Base-by-base conservation (phyloP, 1,284 basidiomycete genomes). In the Vanrija sp. region DNA sequence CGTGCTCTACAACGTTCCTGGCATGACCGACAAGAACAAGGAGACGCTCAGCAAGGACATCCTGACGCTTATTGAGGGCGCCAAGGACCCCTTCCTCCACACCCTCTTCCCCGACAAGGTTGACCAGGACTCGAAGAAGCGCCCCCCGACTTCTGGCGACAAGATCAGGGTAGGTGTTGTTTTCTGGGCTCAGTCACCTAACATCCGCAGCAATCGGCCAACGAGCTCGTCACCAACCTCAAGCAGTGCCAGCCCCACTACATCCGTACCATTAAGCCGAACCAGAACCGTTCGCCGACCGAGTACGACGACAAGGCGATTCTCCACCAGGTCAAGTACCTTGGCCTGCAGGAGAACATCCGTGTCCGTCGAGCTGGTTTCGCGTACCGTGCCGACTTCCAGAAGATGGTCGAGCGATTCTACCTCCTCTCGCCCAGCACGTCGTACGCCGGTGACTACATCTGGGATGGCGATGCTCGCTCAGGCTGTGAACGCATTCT, bases 21-120 rank as follows among this genome's bases (percentile, higher is more conserved):
- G 96, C 9, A 98, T 98, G 96, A 98, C 96, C 16, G 96, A 99
- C 79, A 99, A 98, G 84, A 99, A 99, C 82, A 98, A 98, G 82
- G 96, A 99, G 68, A 85, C 91, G 6, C 82, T 99, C 29, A 83
- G 93, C 73, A 98, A 98, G 76, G 96, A 98, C 72, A 81, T 98
- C 40, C 80, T 98, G 49, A 93, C 98, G 69, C 83, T 98, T 46
- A 82, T 98, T 56, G 89, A 85, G 38, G 79, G 81, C 43, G 91
- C 88, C 65, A 80, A 83, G 26, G 92, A 96, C 71, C 77, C 81
- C 48, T 97, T 98, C 82, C 73, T 99, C 60, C 90, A 92, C 67
- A 81, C 81, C 0, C 77, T 99, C 21, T 99, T 99, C 82, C 90
- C 91, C 1, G 95, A 98, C 65, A 85, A 92, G 26, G 89, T 93